phyloP scores from a whole-genome alignment of 2,329 filamentous ascomycete genomes.

The Calonectria montana region DNA sequence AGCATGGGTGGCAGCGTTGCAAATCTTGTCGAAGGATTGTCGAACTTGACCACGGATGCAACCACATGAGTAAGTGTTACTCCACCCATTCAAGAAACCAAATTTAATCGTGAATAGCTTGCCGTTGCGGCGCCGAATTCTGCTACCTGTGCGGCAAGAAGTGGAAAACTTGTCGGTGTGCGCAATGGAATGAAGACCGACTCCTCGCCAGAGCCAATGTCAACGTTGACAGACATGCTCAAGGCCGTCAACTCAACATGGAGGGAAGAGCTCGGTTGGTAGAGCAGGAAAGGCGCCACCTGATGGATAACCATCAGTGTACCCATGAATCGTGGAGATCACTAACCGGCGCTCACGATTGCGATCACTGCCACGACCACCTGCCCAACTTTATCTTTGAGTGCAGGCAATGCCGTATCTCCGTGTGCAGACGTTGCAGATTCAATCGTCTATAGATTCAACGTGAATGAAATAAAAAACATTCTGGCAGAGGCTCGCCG shows the following conservation, averaged over 20 bases:
- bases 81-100: neutral
- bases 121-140: slow-evolving; percentile 57
- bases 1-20: slow-evolving; percentile 65
- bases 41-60: slow-evolving; percentile 61
- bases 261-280: neutral
- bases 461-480: too few species aligned
- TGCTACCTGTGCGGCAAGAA: slow-evolving; percentile 58
- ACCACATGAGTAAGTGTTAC: slow-evolving; percentile 65
- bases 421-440: slow-evolving; percentile 58
- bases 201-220: slow-evolving; percentile 47
- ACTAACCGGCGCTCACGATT: slow-evolving; percentile 45
- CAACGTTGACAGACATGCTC: slow-evolving; percentile 44
- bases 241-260: neutral
- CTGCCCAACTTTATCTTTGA: slow-evolving; percentile 58
- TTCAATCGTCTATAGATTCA: slow-evolving; percentile 49
- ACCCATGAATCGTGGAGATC: slow-evolving; percentile 50
- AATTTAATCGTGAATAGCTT: slow-evolving; percentile 48
- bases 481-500: too few species aligned
- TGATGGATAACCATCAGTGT: slow-evolving; percentile 52
- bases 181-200: slow-evolving; percentile 50
- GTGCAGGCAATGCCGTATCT: slow-evolving; percentile 57
- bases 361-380: slow-evolving; percentile 55
- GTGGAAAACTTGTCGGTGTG: slow-evolving; percentile 56
- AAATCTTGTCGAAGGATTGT: slow-evolving; percentile 58
- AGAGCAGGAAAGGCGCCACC: slow-evolving; percentile 2